Evolutionary conservation across 2,329 filamentous ascomycete genomes (phyloP).

Genomic region (Trichoderma sp.): DNA sequence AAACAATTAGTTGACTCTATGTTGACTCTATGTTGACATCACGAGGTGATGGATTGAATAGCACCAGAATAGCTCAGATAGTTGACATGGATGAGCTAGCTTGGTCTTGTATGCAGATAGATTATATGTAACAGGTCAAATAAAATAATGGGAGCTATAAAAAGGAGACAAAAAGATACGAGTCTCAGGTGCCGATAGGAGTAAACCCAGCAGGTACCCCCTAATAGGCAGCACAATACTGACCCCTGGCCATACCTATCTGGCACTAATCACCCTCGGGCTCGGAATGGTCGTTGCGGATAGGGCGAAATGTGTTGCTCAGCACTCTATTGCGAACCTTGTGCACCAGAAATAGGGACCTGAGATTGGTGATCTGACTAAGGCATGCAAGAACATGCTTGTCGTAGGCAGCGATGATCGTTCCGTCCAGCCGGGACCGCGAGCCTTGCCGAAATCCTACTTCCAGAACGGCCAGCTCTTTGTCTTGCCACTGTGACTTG

Average conservation of each 20-base stretch:
- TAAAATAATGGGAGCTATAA: not conserved
- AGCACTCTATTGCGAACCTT: not conserved
- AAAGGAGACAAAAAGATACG: not conserved
- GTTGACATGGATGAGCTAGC: not conserved
- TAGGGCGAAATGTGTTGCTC: not conserved
- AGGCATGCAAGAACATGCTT: slow-evolving; percentile 5
- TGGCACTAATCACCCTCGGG: not conserved
- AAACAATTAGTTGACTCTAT: not conserved
- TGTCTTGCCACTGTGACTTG: not conserved
- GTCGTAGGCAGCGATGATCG: slow-evolving; percentile 14
- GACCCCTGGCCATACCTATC: not conserved
- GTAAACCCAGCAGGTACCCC: not conserved
- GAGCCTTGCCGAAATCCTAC: not conserved
- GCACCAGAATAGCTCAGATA: not conserved
- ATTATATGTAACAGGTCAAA: not conserved
- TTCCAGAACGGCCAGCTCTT: not conserved
- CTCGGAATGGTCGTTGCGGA: not conserved
- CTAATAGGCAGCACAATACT: not conserved
- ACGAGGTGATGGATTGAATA: not conserved
- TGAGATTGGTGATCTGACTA: slow-evolving; percentile 10
- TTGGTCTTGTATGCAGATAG: not conserved
- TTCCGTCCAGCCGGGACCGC: slow-evolving; percentile 10
- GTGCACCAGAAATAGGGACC: not conserved
- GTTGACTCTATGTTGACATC: not conserved
- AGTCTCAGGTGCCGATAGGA: not conserved